Conservation (phyloP, 805 yeast species). For the Candida golubevii region DNA sequence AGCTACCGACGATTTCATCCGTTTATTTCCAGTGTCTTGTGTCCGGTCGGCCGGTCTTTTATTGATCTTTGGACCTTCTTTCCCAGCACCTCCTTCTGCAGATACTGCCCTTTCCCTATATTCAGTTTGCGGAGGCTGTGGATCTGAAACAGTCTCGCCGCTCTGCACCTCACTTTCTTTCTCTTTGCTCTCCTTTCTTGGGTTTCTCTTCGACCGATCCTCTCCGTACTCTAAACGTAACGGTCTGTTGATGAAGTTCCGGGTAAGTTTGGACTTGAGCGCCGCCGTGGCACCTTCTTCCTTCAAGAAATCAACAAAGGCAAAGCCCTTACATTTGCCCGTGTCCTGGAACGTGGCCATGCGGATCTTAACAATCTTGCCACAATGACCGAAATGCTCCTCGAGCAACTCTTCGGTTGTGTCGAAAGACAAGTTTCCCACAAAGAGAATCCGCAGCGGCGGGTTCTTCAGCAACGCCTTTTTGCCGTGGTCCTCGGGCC, state of each 20-base stretch:
- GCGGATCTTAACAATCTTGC: slow-evolving; percentile 76
- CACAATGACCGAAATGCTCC: slow-evolving; percentile 86
- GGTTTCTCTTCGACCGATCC: slow-evolving; percentile 78
- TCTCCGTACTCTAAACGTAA: slow-evolving; percentile 91
- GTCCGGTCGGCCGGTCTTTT: slow-evolving; percentile 12
- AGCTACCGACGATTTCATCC: slow-evolving; percentile 77
- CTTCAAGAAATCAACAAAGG: slow-evolving; percentile 81
- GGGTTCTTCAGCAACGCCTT: slow-evolving; percentile 61
- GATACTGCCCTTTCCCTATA: slow-evolving; percentile 8
- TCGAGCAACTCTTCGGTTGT: slow-evolving; percentile 76
- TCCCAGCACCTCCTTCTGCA: not conserved
- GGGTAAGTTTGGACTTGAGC: slow-evolving; percentile 63
- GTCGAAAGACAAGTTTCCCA: slow-evolving; percentile 90
- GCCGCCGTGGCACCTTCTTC: slow-evolving; percentile 83
- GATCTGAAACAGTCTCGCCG: slow-evolving; percentile 1
- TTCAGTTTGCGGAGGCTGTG: slow-evolving; percentile 1
- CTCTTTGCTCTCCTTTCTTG: slow-evolving; percentile 31
- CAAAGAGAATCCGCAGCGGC: slow-evolving; percentile 83
- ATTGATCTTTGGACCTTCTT: not conserved
- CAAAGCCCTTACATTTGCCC: slow-evolving; percentile 96
- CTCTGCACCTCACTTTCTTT: slow-evolving; percentile 16
- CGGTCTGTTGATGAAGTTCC: slow-evolving; percentile 65
- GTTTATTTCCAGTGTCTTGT: slow-evolving; percentile 32
- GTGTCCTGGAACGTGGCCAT: slow-evolving; percentile 98
- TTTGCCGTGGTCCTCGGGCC: slow-evolving; percentile 58